Evolutionary conservation across 2,329 filamentous ascomycete genomes (phyloP).

Genomic region (Dactylellina leptospora): DNA sequence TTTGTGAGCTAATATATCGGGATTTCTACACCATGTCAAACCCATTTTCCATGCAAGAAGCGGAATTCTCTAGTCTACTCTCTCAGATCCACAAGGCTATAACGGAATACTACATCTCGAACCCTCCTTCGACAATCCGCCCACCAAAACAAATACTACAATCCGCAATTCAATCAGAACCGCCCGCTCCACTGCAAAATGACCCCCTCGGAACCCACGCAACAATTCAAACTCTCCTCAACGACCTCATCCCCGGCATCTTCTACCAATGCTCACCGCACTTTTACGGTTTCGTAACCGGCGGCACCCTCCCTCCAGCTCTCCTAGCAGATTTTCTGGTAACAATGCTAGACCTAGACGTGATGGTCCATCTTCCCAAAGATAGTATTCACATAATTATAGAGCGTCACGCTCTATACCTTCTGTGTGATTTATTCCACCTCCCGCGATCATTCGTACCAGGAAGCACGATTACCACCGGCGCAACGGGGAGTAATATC

Average conservation of each 20-base stretch:
- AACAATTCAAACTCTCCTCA: conserved; percentile 35
- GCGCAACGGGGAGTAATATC: conserved; percentile 72
- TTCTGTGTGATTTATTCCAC: conserved; percentile 74
- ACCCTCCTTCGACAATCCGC: conserved; percentile 36
- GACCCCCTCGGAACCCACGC: conserved; percentile 21
- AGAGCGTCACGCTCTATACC: conserved; percentile 74
- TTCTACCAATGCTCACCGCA: conserved; percentile 42
- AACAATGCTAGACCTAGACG: conserved; percentile 81
- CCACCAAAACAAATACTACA: conserved; percentile 15
- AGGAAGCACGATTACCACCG: conserved; percentile 68
- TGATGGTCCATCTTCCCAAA: conserved; percentile 78
- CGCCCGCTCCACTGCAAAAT: background rate
- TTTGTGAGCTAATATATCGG: too few relatives aligned
- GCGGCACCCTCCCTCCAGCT: conserved; percentile 79
- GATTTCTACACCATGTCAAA: conserved; percentile 32
- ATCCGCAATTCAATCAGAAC: conserved; percentile 19
- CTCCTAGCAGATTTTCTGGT: conserved; percentile 86
- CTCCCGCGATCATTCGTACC: conserved; percentile 72
- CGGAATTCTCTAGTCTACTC: conserved; percentile 29
- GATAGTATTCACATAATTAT: conserved; percentile 80
- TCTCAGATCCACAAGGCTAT: conserved; percentile 32
- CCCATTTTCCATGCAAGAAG: conserved; percentile 28
- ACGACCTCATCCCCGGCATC: conserved; percentile 41
- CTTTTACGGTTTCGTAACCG: conserved; percentile 59
- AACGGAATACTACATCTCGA: conserved; percentile 48